Evolutionary conservation across 106 monocot genomes (phyloP).

Genomic region (Xerophyta viscosa): DNA sequence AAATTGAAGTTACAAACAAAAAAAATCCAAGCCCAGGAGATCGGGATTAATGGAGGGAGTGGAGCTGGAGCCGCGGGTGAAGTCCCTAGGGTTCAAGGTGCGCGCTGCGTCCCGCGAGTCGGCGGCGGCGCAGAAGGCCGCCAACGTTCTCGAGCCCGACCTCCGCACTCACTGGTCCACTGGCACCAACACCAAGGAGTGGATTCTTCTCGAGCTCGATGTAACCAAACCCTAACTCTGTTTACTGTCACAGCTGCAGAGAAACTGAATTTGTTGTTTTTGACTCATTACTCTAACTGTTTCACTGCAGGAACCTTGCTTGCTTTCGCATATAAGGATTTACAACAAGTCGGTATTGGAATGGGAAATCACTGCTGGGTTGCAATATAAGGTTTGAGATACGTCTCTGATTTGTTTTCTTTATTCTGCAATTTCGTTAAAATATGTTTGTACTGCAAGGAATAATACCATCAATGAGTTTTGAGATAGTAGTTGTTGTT

Average conservation of each 20-base stretch:
- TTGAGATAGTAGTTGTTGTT: too few relatives aligned
- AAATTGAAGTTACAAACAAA: too few relatives aligned
- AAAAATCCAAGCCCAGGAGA: too few relatives aligned
- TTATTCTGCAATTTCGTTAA: too few relatives aligned
- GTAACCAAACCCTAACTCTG: slow-evolving; percentile 18
- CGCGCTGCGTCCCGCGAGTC: slow-evolving; percentile 84
- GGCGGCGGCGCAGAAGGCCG: slow-evolving; percentile 69
- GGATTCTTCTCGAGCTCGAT: slow-evolving; percentile 96
- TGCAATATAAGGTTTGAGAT: slow-evolving; percentile 73
- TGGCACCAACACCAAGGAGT: slow-evolving; percentile 96
- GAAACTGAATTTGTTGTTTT: slow-evolving; percentile 9
- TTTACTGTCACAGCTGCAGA: neutral
- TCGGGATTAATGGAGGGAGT: too few relatives aligned
- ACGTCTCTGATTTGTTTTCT: too few relatives aligned
- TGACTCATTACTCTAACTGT: too few relatives aligned
- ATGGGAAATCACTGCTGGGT: slow-evolving; percentile 87
- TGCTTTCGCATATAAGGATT: slow-evolving; percentile 85
- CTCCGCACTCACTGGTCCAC: slow-evolving; percentile 95
- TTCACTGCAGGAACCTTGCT: slow-evolving; percentile 82
- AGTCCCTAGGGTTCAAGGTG: slow-evolving; percentile 55
- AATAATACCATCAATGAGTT: too few relatives aligned
- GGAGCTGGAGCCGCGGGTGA: slow-evolving; percentile 72
- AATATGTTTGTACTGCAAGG: too few relatives aligned
- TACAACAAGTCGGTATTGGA: slow-evolving; percentile 96
- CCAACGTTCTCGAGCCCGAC: slow-evolving; percentile 71